Evolutionary conservation across 2,329 filamentous ascomycete species (phyloP), one percentile per base, ranked within the genome.

Genomic region (Cytospora mali): DNA sequence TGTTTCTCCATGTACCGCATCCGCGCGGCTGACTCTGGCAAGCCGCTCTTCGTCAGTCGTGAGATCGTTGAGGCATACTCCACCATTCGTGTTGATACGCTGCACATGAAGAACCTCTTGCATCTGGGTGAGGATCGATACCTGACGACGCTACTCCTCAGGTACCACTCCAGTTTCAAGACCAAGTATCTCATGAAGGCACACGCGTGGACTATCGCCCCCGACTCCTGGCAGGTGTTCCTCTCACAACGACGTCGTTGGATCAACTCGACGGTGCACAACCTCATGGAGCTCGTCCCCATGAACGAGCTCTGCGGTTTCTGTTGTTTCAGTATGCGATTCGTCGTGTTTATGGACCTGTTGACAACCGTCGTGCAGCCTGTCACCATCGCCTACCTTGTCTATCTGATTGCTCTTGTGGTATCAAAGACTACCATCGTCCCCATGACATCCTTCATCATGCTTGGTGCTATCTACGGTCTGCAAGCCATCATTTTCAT

Each of bases 1-100:
- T 99, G 95, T 85, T 99, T 98, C 85, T 93, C 90, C 71, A 99
- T 99, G 95, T 99, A 97, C 78, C 90, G 95, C 70, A 93, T 99
- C 72, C 92, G 95, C 66, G 92, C 95, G 31, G 91, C 93, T 7
- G 95, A 98, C 76, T 92, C 89, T 18, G 94, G 93, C 71, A 98
- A 98, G 79, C 95, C 95, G 14, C 84, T 99, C 31, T 98, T 99
- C 74, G 93, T 99, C 70, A 97, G 93, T 75, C 88, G 89, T 67
- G 95, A 98, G 73, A 86, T 99, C 31, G 87, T 98, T 16, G 89
- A 97, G 3, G 83, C 86, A 55, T 99, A 99, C 75, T 81, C 92
- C 0, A 92, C 94, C 62, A 97, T 97, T 71, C 93, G 95, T 67
- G 95, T 99, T 66, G 95, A 99, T 73, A 99, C 95, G 0, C 84